A percentile compares a stretch with the other conserved stretches of the same genome.
Conservation (phyloP, 2,329 filamentous ascomycete species). For the Penicillium oxalicum region DNA sequence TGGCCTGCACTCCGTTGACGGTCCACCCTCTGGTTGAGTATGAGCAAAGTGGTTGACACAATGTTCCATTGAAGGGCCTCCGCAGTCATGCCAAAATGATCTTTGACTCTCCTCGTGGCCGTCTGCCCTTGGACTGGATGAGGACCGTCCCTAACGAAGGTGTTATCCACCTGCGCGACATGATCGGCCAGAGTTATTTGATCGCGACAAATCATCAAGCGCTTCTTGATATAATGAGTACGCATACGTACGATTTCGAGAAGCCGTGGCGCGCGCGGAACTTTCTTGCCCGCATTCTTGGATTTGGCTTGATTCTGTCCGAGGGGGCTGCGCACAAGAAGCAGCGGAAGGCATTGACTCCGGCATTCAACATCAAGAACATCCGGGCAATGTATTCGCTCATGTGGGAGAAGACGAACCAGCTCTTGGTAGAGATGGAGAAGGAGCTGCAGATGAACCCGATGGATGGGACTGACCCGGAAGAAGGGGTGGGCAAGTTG, state of each 20-base stretch:
- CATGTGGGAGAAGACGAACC: constrained; percentile 35
- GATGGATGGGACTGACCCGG: constrained; percentile 21
- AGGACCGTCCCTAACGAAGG: constrained; percentile 51
- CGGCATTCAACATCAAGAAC: constrained; percentile 34
- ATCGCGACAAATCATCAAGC: constrained; percentile 35
- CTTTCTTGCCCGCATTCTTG: constrained; percentile 46
- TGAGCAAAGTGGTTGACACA: too few species aligned
- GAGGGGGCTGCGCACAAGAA: constrained; percentile 48
- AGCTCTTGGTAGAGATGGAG: constrained; percentile 32
- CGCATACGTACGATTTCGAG: constrained; percentile 50
- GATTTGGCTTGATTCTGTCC: constrained; percentile 47
- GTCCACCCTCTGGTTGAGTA: too few species aligned
- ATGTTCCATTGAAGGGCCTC: constrained; percentile 16
- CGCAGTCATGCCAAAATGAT: constrained; percentile 24
- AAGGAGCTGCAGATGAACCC: constrained; percentile 25
- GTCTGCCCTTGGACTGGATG: constrained; percentile 41
- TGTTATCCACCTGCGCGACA: constrained; percentile 47
- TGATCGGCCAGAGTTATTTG: constrained; percentile 37
- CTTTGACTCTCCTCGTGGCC: constrained; percentile 31
- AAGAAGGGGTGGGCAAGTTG: constrained; percentile 24
- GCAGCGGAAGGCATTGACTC: constrained; percentile 37
- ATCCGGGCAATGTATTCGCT: constrained; percentile 31
- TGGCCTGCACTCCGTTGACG: too few species aligned
- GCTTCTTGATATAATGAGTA: constrained; percentile 48
- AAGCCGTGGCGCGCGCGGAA: constrained; percentile 43